phyloP scores from a whole-genome alignment of 2,329 filamentous ascomycete species.

The Nemania bipapillata region DNA sequence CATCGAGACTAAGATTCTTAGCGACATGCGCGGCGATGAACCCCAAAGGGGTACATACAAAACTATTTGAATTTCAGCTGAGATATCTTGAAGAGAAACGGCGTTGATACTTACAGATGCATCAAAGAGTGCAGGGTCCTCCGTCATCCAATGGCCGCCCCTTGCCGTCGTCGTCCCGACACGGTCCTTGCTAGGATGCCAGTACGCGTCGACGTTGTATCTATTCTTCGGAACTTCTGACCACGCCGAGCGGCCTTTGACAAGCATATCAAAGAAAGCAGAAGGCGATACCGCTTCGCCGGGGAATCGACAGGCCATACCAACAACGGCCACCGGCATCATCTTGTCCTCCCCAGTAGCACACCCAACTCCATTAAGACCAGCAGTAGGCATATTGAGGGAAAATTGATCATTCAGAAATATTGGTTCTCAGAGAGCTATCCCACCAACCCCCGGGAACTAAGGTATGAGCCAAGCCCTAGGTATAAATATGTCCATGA shows the following conservation, averaged over 20 bases:
- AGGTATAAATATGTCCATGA: too few species aligned
- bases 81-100: neutral
- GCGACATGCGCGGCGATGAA: neutral
- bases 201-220: constrained; percentile 14
- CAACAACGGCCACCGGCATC: constrained; percentile 12
- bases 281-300: neutral
- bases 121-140: constrained; percentile 9
- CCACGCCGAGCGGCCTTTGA: neutral
- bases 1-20: constrained; percentile 16
- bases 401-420: too few species aligned
- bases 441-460: too few species aligned
- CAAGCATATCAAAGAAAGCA: neutral
- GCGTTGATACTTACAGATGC: neutral
- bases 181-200: neutral
- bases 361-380: too few species aligned
- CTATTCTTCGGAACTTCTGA: constrained; percentile 5
- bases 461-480: too few species aligned
- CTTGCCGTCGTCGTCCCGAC: constrained; percentile 6
- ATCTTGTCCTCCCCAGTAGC: too few species aligned
- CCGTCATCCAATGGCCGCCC: constrained; percentile 7
- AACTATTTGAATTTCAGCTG: neutral
- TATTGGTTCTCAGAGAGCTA: too few species aligned
- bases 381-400: too few species aligned
- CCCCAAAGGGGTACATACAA: neutral
- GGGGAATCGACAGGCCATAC: constrained; percentile 6